Conservation (phyloP, 202 grass and related monocot genomes). For the Saccharum hybrid region DNA sequence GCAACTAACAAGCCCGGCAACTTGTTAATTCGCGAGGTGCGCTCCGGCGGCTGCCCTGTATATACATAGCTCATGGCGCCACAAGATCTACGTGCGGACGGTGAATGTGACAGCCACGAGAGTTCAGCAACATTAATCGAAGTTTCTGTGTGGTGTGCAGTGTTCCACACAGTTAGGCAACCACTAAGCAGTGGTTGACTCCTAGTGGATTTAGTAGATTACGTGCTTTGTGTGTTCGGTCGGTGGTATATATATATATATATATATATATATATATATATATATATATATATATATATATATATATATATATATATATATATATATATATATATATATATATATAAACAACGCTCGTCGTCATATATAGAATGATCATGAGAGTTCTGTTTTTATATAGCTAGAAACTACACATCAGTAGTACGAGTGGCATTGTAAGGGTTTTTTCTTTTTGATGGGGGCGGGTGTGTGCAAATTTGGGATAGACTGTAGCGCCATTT, state of each 20-base stretch:
- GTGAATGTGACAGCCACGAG: constrained; percentile 37
- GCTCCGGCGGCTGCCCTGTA: constrained; percentile 18
- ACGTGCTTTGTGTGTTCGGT: neutral
- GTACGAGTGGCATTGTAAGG: neutral
- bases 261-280: too few species aligned
- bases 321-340: too few species aligned
- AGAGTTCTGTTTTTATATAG: neutral
- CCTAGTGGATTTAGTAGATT: constrained; percentile 34
- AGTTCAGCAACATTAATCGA: constrained; percentile 2
- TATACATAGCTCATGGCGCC: too few species aligned
- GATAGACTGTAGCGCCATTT: neutral
- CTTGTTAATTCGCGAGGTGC: constrained; percentile 36
- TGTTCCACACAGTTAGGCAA: constrained; percentile 55
- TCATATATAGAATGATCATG: neutral
- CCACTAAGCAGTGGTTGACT: constrained; percentile 43
- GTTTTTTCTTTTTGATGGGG: neutral
- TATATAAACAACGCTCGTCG: neutral
- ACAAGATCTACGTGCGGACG: constrained; percentile 12
- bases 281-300: too few species aligned
- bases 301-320: too few species aligned
- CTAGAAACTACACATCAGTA: neutral
- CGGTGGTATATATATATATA: too few species aligned
- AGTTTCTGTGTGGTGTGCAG: constrained; percentile 25
- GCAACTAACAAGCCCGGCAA: neutral
- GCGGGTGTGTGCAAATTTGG: neutral